Percentiles rank a stretch among this genome's conserved stretches.
Conservation (phyloP, 257 asterid species). For the Rehmannia glutinosa region DNA sequence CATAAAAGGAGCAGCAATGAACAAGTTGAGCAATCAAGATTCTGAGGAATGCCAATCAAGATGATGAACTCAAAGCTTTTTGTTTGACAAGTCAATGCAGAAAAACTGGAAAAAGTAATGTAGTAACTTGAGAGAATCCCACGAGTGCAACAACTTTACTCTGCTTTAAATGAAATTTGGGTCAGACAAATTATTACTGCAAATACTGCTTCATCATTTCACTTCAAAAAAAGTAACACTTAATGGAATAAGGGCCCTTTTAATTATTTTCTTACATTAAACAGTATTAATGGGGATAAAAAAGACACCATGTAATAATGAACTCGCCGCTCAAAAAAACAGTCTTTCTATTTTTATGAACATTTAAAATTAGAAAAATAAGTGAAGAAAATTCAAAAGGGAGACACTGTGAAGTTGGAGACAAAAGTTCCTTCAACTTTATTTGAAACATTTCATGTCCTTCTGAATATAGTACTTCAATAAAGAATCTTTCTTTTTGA, state of each 20-base stretch:
- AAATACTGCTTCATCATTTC: slow-evolving; percentile 5
- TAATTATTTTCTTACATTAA: slow-evolving; percentile 16
- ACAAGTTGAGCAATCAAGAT: neutral
- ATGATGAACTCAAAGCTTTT: neutral
- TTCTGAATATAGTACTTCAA: slow-evolving; percentile 16
- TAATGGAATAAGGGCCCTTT: slow-evolving; percentile 46
- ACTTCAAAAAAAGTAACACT: slow-evolving; percentile 10
- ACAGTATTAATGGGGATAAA: slow-evolving; percentile 37
- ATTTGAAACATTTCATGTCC: slow-evolving; percentile 20
- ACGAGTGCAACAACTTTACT: slow-evolving; percentile 9
- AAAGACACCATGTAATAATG: slow-evolving; percentile 46
- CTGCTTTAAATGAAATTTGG: slow-evolving; percentile 10
- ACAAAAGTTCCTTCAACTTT: slow-evolving; percentile 33
- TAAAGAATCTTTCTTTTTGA: slow-evolving; percentile 23
- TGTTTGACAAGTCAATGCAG: slow-evolving; percentile 31
- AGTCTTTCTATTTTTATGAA: slow-evolving; percentile 26
- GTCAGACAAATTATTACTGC: slow-evolving; percentile 23
- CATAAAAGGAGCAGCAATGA: too few relatives aligned
- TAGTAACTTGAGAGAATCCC: slow-evolving; percentile 16
- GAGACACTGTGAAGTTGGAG: slow-evolving; percentile 32
- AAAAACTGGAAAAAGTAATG: slow-evolving; percentile 23
- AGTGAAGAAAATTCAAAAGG: slow-evolving; percentile 1
- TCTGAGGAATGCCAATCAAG: neutral
- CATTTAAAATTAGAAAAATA: slow-evolving; percentile 11
- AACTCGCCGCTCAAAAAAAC: slow-evolving; percentile 64